Conservation (phyloP, 306 rosid species). For the Hylodesmum podocarpum region DNA sequence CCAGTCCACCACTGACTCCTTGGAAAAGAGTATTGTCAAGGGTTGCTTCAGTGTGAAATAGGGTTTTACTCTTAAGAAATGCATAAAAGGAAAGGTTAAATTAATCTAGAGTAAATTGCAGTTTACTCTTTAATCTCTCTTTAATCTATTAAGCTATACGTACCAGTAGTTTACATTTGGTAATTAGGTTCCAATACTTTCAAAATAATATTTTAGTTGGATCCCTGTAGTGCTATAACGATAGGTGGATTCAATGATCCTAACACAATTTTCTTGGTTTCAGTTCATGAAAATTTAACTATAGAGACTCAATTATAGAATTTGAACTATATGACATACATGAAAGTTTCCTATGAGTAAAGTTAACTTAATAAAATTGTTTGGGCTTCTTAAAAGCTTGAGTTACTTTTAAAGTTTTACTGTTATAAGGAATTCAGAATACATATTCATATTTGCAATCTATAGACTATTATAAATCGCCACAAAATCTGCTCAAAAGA, state of each 20-base stretch:
- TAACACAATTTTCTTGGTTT: not conserved
- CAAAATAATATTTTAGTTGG: not conserved
- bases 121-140: too few relatives aligned
- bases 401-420: not conserved
- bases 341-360: not conserved
- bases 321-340: not conserved
- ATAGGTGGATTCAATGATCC: not conserved
- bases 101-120: too few relatives aligned
- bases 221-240: not conserved
- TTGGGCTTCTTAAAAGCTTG: not conserved
- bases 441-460: not conserved
- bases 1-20: not conserved
- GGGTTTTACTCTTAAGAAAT: not conserved
- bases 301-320: too few relatives aligned
- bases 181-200: not conserved
- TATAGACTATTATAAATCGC: not conserved
- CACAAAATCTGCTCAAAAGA: not conserved
- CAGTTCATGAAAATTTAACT: too few relatives aligned
- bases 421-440: not conserved
- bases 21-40: not conserved
- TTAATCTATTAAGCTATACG: not conserved
- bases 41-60: not conserved
- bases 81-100: not conserved
- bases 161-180: not conserved
- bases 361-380: not conserved